Evolutionary conservation across 345 rosid species (phyloP).

Genomic region (Pistacia vera): DNA sequence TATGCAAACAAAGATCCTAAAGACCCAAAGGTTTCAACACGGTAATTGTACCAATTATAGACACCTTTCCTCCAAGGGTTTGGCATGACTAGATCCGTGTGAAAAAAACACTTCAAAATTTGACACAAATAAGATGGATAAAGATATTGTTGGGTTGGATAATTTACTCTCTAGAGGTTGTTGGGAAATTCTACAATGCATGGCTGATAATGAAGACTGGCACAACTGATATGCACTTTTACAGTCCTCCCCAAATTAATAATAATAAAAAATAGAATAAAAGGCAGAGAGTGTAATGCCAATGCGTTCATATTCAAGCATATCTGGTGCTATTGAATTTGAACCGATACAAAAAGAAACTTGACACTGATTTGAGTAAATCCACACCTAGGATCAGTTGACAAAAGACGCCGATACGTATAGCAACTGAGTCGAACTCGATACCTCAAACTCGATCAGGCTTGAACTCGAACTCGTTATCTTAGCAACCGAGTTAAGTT

Average conservation of each 20-base stretch:
- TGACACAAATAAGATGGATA: neutral
- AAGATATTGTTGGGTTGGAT: neutral
- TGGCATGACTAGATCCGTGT: neutral
- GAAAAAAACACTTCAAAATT: neutral
- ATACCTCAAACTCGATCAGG: no score
- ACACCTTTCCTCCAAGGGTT: neutral
- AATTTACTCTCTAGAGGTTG: neutral
- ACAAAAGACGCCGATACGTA: slow-evolving; percentile 96
- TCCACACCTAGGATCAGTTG: slow-evolving; percentile 94
- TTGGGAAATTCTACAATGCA: slow-evolving; percentile 1
- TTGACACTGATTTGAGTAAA: slow-evolving; percentile 11
- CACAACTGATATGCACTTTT: neutral
- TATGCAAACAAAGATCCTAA: neutral
- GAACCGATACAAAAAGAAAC: neutral
- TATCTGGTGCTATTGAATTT: neutral
- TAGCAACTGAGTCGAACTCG: slow-evolving; percentile 23
- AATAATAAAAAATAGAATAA: no score
- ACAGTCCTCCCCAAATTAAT: neutral
- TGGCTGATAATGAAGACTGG: neutral
- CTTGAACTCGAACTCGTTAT: no score
- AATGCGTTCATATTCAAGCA: neutral
- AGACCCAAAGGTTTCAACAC: neutral
- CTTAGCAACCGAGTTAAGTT: no score
- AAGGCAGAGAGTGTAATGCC: neutral
- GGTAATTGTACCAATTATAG: neutral